phyloP scores from a whole-genome alignment of 768 basidiomycete species.

The Leccinellum albellum region DNA sequence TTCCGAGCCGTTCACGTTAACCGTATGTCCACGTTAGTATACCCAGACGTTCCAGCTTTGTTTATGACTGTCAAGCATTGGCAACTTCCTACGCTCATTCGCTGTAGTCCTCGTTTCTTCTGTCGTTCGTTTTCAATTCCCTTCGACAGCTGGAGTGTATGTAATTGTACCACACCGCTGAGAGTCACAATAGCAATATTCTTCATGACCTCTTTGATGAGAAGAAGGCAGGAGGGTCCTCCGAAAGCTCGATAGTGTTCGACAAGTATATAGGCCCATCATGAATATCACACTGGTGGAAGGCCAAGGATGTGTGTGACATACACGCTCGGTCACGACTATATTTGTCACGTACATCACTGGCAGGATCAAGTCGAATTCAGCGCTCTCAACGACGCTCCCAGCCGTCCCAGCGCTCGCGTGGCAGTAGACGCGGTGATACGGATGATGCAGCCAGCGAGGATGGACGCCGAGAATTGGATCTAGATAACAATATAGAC shows the following conservation, averaged over 20 bases:
- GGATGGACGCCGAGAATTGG: constrained; percentile 22
- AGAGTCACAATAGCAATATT: not conserved
- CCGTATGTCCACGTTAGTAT: constrained; percentile 16
- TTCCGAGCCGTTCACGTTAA: constrained; percentile 7
- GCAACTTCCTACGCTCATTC: constrained; percentile 21
- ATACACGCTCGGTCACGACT: constrained; percentile 17
- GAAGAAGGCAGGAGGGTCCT: not conserved
- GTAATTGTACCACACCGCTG: not conserved
- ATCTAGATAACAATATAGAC: constrained; percentile 27
- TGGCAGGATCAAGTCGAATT: constrained; percentile 31
- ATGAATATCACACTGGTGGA: no score
- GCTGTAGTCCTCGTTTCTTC: constrained; percentile 5
- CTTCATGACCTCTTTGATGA: not conserved
- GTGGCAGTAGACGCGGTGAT: constrained; percentile 15
- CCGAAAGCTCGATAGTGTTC: not conserved
- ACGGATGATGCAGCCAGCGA: constrained; percentile 36
- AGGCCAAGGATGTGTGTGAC: no score
- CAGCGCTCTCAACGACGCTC: constrained; percentile 38
- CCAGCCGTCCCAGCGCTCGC: constrained; percentile 37
- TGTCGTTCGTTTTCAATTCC: constrained; percentile 16
- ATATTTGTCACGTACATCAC: constrained; percentile 9
- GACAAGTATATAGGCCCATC: no score
- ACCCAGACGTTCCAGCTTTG: constrained; percentile 17
- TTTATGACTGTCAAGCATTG: constrained; percentile 7
- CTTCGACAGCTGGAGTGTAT: not conserved